Evolutionary conservation across 768 basidiomycete genomes (phyloP).

Genomic region (Lentinula guzmanii): DNA sequence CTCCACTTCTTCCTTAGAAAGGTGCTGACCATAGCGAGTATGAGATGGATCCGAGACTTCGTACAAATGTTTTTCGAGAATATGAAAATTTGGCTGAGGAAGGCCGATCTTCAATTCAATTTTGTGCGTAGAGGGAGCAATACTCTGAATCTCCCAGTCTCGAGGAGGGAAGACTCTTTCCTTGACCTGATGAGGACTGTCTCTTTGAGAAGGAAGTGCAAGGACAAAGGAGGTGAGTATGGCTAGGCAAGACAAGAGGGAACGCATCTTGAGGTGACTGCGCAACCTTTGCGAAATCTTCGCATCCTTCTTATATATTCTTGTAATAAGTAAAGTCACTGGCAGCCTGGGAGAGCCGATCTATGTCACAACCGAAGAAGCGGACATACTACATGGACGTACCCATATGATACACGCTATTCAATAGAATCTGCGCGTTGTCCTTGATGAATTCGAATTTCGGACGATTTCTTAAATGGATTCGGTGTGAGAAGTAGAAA

Average conservation of each 20-base stretch:
- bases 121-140: conserved; percentile 37
- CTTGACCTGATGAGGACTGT: conserved; percentile 32
- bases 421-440: no score
- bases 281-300: background rate
- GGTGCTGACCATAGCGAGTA: conserved; percentile 44
- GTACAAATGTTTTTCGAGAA: conserved; percentile 45
- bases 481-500: background rate
- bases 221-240: conserved; percentile 15
- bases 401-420: background rate
- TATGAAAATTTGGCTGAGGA: conserved; percentile 42
- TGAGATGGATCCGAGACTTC: conserved; percentile 57
- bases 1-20: conserved; percentile 65
- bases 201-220: conserved; percentile 14
- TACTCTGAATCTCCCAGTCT: conserved; percentile 40
- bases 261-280: conserved; percentile 6
- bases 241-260: conserved; percentile 5
- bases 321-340: background rate
- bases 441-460: no score
- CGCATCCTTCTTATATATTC: background rate
- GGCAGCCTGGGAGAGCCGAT: background rate
- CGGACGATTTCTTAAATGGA: no score
- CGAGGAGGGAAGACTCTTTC: conserved; percentile 42
- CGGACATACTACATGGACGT: background rate
- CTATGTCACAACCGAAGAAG: background rate
- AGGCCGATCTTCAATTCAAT: conserved; percentile 56